A percentile compares a stretch with the other conserved stretches of the same genome.
These are phyloP conservation scores for Globisporangium iwayamae DNA, from an alignment of 352 stramenopile genomes.

Conservation along the genomic window DNA sequence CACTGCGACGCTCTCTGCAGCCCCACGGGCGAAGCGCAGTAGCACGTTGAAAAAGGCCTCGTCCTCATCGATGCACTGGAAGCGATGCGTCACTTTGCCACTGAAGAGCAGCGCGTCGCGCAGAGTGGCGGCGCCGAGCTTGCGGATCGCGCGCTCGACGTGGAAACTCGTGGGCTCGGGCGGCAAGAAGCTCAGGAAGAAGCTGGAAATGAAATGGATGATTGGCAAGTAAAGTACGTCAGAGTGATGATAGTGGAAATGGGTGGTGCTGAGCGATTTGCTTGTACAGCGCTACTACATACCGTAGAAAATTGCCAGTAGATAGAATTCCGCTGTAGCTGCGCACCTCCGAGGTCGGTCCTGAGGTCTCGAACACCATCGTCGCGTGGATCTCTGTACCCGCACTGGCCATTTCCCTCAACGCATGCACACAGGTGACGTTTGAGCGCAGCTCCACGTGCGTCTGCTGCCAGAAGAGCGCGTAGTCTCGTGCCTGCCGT, in stretches of 20 bases:
- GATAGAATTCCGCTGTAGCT: conserved; percentile 32
- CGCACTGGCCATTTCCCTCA: conserved; percentile 30
- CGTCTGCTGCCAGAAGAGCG: conserved; percentile 42
- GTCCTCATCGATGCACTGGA: conserved; percentile 37
- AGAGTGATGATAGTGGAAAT: background rate
- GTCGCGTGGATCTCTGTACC: conserved; percentile 17
- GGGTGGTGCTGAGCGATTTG: background rate
- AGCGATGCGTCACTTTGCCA: conserved; percentile 18
- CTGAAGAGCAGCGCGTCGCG: conserved; percentile 30
- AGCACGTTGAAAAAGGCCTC: conserved; percentile 58
- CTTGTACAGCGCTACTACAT: conserved; percentile 1
- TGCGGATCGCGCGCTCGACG: conserved; percentile 32
- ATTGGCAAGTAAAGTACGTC: background rate
- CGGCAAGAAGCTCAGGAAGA: conserved; percentile 30
- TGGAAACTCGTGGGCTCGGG: conserved; percentile 37
- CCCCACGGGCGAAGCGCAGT: conserved; percentile 46
- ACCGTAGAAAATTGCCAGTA: conserved; percentile 39
- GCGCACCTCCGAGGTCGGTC: conserved; percentile 6
- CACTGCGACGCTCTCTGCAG: conserved; percentile 31
- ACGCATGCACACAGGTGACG: conserved; percentile 25
- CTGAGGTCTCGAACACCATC: conserved; percentile 19
- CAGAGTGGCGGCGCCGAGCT: conserved; percentile 30
- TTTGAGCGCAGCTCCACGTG: conserved; percentile 25
- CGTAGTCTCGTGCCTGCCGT: conserved; percentile 35
- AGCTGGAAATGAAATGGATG: conserved; percentile 16